These are phyloP conservation scores for Sclerotinia spermophila DNA, from an alignment of 2,329 filamentous ascomycete species.

Conservation along the genomic window DNA sequence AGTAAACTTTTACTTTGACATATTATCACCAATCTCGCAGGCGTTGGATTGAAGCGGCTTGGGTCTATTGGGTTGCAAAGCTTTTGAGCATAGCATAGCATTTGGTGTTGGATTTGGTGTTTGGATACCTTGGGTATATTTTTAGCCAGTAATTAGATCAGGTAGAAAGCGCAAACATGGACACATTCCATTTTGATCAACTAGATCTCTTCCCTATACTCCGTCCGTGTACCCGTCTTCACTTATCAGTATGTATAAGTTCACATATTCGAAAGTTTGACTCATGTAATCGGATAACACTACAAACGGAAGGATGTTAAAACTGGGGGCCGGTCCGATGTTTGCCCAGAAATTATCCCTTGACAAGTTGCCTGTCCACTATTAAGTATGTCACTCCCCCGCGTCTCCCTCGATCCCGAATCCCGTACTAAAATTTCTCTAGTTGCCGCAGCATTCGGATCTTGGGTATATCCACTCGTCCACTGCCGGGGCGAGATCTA, in stretches of 20 bases:
- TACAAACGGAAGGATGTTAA: background rate
- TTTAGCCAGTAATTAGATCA: background rate
- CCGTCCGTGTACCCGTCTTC: background rate
- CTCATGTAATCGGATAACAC: background rate
- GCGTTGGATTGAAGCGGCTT: background rate
- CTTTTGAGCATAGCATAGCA: slow-evolving; percentile 1
- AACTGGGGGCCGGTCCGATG: background rate
- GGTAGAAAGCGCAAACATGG: background rate
- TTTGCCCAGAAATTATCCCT: background rate
- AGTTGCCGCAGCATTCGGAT: background rate
- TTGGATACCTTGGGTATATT: background rate
- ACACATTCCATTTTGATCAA: background rate
- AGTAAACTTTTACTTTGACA: background rate
- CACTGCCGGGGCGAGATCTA: background rate
- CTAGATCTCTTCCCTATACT: background rate
- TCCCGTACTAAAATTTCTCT: background rate
- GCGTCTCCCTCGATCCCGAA: background rate
- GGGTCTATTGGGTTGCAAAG: background rate
- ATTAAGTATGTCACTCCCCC: background rate
- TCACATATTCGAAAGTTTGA: background rate
- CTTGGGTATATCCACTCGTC: background rate
- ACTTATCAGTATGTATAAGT: background rate
- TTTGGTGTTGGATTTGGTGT: slow-evolving; percentile 1
- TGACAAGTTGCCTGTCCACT: background rate
- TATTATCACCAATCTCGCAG: background rate